Percentiles rank a stretch among this genome's conserved stretches.
Conservation (phyloP, 495 filamentous ascomycete genomes). For the Lasiosphaeria hispida region DNA sequence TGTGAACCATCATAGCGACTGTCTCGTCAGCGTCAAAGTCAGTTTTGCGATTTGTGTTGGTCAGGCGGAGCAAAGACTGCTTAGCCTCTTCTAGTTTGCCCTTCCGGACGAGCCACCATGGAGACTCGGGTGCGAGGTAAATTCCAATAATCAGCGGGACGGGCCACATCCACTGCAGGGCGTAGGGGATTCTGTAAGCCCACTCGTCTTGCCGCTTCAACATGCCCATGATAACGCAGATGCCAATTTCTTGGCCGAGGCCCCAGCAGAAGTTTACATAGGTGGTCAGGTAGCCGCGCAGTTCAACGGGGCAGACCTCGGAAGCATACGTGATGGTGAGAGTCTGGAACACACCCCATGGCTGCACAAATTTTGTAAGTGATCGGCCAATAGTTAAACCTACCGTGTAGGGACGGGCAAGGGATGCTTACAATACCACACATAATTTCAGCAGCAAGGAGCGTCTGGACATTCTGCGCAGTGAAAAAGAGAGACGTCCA, state of each 20-base stretch:
- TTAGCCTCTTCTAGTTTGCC: constrained; percentile 68
- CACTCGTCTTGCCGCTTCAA: constrained; percentile 53
- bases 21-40: constrained; percentile 74
- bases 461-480: constrained; percentile 62
- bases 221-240: constrained; percentile 70
- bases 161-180: constrained; percentile 85
- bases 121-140: constrained; percentile 69
- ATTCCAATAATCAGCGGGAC: constrained; percentile 70
- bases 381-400: background rate
- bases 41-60: constrained; percentile 52
- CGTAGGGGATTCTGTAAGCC: constrained; percentile 65
- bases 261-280: constrained; percentile 86
- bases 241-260: constrained; percentile 70
- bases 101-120: constrained; percentile 79
- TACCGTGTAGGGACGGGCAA: background rate
- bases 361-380: constrained; percentile 20
- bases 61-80: constrained; percentile 63
- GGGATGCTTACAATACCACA: constrained; percentile 55
- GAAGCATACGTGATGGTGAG: constrained; percentile 76
- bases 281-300: constrained; percentile 72
- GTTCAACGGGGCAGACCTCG: constrained; percentile 70
- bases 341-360: constrained; percentile 81
- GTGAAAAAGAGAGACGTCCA: constrained; percentile 79
- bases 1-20: constrained; percentile 82
- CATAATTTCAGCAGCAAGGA: constrained; percentile 72